Percentiles rank a stretch among this genome's conserved stretches.
Conservation (phyloP, 108 stramenopile species). For the Nannochloropsis salina region DNA sequence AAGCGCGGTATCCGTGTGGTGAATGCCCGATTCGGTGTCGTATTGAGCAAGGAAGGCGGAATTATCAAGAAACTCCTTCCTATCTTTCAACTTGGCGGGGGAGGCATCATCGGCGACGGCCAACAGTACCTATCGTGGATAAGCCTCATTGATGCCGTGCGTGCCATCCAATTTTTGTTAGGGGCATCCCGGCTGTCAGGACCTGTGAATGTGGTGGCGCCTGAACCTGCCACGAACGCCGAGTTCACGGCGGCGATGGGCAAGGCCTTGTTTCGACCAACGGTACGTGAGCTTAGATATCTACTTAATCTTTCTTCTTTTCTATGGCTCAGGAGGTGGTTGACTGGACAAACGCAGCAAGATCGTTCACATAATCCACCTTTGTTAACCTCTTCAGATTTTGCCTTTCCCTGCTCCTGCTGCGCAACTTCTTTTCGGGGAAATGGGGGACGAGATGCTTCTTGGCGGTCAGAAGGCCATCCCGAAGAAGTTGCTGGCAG, state of each 20-base stretch:
- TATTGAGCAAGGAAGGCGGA: conserved; percentile 59
- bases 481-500: conserved; percentile 23
- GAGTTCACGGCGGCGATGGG: conserved; percentile 64
- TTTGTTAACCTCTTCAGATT: conserved; percentile 25
- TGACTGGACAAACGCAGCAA: no score
- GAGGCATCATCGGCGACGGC: conserved; percentile 63
- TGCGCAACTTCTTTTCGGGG: conserved; percentile 61
- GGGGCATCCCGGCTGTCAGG: conserved; percentile 40
- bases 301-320: no score
- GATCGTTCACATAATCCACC: neutral
- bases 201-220: conserved; percentile 62
- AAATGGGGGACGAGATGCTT: conserved; percentile 70
- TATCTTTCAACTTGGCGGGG: conserved; percentile 59
- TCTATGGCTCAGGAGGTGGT: no score
- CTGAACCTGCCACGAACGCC: conserved; percentile 56
- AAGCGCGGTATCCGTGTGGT: conserved; percentile 53
- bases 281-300: conserved; percentile 12
- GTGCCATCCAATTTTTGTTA: conserved; percentile 46
- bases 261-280: conserved; percentile 57
- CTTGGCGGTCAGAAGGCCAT: conserved; percentile 41
- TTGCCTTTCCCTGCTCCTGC: conserved; percentile 62
- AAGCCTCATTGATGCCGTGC: conserved; percentile 55
- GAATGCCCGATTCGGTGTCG: conserved; percentile 62
- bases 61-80: conserved; percentile 61
- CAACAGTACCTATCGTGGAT: conserved; percentile 62